Conservation (phyloP, 805 yeast genomes). For the Suhomyces vadensis region DNA sequence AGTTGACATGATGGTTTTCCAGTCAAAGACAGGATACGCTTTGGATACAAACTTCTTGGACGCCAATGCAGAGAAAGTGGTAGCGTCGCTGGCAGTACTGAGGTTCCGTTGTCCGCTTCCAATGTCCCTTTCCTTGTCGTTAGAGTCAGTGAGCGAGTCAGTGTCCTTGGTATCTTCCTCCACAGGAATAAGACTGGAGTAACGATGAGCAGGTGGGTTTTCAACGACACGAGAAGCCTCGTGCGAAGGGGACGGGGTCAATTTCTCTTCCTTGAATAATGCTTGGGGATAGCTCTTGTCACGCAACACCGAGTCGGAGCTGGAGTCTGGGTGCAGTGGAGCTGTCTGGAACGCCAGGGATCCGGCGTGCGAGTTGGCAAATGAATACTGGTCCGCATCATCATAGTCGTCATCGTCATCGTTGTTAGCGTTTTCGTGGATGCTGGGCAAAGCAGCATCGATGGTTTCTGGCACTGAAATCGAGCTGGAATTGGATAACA, state of each 20-base stretch:
- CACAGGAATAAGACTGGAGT: conserved; percentile 26
- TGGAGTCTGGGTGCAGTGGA: not conserved
- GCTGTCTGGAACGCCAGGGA: not conserved
- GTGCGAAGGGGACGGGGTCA: conserved; percentile 22
- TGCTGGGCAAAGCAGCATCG: conserved; percentile 39
- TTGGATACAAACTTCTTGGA: conserved; percentile 6
- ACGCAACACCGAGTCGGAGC: conserved; percentile 26
- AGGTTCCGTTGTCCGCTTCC: not conserved
- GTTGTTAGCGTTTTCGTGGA: conserved; percentile 32
- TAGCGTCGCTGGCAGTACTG: conserved; percentile 2
- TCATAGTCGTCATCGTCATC: conserved; percentile 12
- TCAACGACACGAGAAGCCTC: conserved; percentile 7
- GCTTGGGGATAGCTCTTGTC: conserved; percentile 21
- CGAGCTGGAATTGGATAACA: conserved; percentile 24
- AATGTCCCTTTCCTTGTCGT: not conserved
- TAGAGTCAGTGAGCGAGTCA: not conserved
- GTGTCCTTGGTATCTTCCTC: not conserved
- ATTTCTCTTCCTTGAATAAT: conserved; percentile 27
- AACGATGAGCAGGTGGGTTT: conserved; percentile 20
- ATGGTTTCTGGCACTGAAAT: conserved; percentile 44
- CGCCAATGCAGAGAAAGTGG: conserved; percentile 1
- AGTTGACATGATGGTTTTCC: conserved; percentile 42
- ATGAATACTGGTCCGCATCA: conserved; percentile 2
- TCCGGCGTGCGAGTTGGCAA: not conserved
- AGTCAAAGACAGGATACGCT: conserved; percentile 38